These are phyloP conservation scores for Arctium minus DNA, from an alignment of 129 eudicot species.

Conservation along the genomic window DNA sequence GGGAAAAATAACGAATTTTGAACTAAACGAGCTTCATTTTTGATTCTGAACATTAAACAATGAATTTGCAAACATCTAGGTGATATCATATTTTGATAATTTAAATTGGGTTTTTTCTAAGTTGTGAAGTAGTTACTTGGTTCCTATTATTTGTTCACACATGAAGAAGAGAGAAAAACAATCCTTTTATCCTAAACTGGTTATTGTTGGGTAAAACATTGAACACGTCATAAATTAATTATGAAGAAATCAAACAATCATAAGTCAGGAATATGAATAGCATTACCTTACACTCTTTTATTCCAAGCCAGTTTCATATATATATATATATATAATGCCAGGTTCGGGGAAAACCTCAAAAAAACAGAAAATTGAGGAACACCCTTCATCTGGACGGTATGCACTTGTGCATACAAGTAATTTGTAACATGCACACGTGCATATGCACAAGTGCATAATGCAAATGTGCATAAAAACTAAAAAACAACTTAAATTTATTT, in stretches of 20 bases:
- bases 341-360: too few species aligned
- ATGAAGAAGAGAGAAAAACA: not conserved
- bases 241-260: not conserved
- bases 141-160: not conserved
- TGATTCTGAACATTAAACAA: not conserved
- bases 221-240: not conserved
- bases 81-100: not conserved
- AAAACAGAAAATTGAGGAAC: too few species aligned
- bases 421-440: too few species aligned
- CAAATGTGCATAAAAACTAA: too few species aligned
- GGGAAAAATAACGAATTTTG: not conserved
- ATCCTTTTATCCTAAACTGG: conserved; percentile 9
- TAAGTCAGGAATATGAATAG: not conserved
- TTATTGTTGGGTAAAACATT: not conserved
- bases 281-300: not conserved
- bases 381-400: too few species aligned
- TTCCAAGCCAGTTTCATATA: not conserved
- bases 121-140: not conserved
- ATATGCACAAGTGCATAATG: too few species aligned
- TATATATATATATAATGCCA: too few species aligned
- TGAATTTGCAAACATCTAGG: not conserved
- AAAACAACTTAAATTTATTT: too few species aligned
- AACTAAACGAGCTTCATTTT: not conserved
- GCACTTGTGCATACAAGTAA: too few species aligned
- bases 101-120: not conserved